These are phyloP conservation scores for rapeseed (Brassica napus) DNA, from an alignment of 345 rosid species.

Conservation along the genomic window Da-Ae NC_063443.1:16464501-16465000, in stretches of 20 bases:
- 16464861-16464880: constrained; percentile 89
- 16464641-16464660: constrained; percentile 93
- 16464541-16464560: not conserved
- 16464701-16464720: constrained; percentile 99
- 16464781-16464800: not conserved
- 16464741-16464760: constrained; percentile 56
- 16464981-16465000: not conserved
- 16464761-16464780: not conserved
- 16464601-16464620: constrained; percentile 14
- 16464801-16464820: not conserved
- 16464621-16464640: constrained; percentile 92
- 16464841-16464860: constrained; percentile 41
- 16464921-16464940: constrained; percentile 96
- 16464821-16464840: not conserved
- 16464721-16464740: constrained; percentile 86
- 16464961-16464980: constrained; percentile 16
- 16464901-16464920: constrained; percentile 95
- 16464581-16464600: constrained; percentile 3
- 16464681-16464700: constrained; percentile 97
- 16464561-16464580: constrained; percentile 2
- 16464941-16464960: constrained; percentile 20
- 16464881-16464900: constrained; percentile 96
- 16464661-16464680: constrained; percentile 95
- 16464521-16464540: constrained; percentile 76
- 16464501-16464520: constrained; percentile 76